Conservation (phyloP, 352 stramenopile genomes). For the Plasmopara muralis region DNA sequence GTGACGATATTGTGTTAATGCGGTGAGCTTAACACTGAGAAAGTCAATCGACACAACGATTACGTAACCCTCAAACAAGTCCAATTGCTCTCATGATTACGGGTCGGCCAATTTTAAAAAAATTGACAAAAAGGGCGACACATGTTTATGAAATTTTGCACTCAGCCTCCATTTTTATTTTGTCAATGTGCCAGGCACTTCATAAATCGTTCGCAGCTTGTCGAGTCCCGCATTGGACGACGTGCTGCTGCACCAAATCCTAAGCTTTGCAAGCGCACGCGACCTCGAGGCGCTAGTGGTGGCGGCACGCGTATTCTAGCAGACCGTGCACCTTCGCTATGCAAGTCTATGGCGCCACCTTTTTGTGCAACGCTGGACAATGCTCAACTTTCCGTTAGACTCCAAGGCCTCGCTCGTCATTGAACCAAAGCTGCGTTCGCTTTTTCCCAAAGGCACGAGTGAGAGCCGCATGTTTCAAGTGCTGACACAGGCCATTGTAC, state of each 20-base stretch:
- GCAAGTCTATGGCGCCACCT: conserved; percentile 47
- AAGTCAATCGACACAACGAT: too few species aligned
- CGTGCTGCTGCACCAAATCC: conserved; percentile 37
- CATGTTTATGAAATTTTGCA: too few species aligned
- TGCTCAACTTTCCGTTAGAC: conserved; percentile 54
- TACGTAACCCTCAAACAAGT: too few species aligned
- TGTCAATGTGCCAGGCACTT: conserved; percentile 16
- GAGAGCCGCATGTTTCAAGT: conserved; percentile 71
- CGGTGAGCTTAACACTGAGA: too few species aligned
- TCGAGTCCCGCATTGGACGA: conserved; percentile 38
- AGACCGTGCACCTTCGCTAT: conserved; percentile 40
- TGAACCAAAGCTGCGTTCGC: conserved; percentile 24
- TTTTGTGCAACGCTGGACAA: conserved; percentile 53
- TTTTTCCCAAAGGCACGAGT: conserved; percentile 31
- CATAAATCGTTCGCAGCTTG: conserved; percentile 7
- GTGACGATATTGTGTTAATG: too few species aligned
- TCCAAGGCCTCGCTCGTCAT: conserved; percentile 16
- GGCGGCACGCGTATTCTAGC: conserved; percentile 31
- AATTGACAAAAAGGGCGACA: too few species aligned
- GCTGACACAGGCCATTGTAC: conserved; percentile 53
- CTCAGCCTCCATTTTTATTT: conserved; percentile 15
- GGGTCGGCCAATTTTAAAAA: too few species aligned
- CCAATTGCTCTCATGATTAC: too few species aligned
- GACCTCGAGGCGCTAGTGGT: conserved; percentile 52
- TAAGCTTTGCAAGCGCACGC: conserved; percentile 30